Conservation (phyloP, 441 rosid genomes). For the Theobroma grandiflorum region DNA sequence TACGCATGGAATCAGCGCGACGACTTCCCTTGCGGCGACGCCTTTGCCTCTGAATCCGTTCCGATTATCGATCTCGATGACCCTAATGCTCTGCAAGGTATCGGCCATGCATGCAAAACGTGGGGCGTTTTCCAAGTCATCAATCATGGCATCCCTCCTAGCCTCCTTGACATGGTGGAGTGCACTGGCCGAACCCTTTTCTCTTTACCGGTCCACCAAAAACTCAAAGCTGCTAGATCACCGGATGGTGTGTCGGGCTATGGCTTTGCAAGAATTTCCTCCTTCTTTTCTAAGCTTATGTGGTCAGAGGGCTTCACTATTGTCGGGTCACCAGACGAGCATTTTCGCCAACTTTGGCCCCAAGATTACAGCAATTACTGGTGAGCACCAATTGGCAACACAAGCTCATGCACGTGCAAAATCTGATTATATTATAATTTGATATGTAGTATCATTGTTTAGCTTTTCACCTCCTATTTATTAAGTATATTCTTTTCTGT, state of each 20-base stretch:
- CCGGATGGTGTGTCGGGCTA: conserved; percentile 80
- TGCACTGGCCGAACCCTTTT: conserved; percentile 51
- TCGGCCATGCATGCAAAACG: conserved; percentile 74
- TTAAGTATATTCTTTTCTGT: too few relatives aligned
- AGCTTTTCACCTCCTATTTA: not conserved
- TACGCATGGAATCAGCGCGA: conserved; percentile 68
- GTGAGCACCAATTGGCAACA: conserved; percentile 35
- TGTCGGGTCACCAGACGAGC: conserved; percentile 70
- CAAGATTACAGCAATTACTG: conserved; percentile 58
- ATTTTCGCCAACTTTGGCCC: conserved; percentile 89
- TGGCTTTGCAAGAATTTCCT: conserved; percentile 77
- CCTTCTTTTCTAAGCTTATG: conserved; percentile 78
- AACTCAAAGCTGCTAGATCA: conserved; percentile 73
- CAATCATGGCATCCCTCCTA: conserved; percentile 72
- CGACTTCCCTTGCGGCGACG: conserved; percentile 32
- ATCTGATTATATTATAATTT: not conserved
- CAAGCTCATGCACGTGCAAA: conserved; percentile 39
- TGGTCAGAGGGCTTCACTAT: conserved; percentile 99
- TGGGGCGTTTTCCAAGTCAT: conserved; percentile 87
- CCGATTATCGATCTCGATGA: conserved; percentile 74
- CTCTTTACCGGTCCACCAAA: conserved; percentile 62
- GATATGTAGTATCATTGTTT: not conserved
- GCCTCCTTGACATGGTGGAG: conserved; percentile 55
- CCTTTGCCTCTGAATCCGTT: conserved; percentile 44
- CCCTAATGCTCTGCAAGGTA: conserved; percentile 51